Base-by-base conservation (phyloP, 345 rosid species). In the Balakata baccata region DNA sequence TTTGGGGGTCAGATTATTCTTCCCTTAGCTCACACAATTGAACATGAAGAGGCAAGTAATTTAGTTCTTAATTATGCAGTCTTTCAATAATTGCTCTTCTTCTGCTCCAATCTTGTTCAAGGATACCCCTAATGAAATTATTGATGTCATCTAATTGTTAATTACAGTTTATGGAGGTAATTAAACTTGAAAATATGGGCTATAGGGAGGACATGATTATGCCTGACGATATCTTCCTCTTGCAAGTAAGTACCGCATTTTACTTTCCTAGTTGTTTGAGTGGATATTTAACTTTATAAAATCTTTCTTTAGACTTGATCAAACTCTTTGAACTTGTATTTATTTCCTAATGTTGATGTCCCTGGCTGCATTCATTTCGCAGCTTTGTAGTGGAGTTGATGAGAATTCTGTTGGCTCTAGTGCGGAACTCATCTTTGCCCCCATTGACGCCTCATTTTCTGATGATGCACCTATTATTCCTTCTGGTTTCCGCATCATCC, bases 381-480 rank as follows among this genome's bases (percentile, higher is more conserved):
- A 77, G 80, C 75, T 77, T 70, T 77, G 80, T 25, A 88, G 95
- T 65, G 99, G 99, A 74, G 88, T 96, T 80, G 99, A 96, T 82
- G 98, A 96, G 80, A 91, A 82, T 86, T 93, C 97, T 49, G 85
- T 90, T 43, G 99, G 99, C 54, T 87, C 95, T 9, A 89, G 92
- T 72, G 98, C 99, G 51, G 98, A 96, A 83, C 95, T 96, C 75
- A 85, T 96, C 79, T 96, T 91, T 82, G 98, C 99, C 73, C 99
- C 99, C 11, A 96, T 96, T 11, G 99, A 93, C 71, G 94, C 95
- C 72, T 91, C 99, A 46, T 93, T 96, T 84, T 98, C 98, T 38
- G 99, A 96, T 76, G 99, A 93, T 84, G 95, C 99, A 20, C 99
- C 97, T 58, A 87, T 96, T 71, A 84, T 96, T 59, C 99, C 99